Conservation (phyloP, 2,329 filamentous ascomycete species). For the Colletotrichum sansevieriae region DNA sequence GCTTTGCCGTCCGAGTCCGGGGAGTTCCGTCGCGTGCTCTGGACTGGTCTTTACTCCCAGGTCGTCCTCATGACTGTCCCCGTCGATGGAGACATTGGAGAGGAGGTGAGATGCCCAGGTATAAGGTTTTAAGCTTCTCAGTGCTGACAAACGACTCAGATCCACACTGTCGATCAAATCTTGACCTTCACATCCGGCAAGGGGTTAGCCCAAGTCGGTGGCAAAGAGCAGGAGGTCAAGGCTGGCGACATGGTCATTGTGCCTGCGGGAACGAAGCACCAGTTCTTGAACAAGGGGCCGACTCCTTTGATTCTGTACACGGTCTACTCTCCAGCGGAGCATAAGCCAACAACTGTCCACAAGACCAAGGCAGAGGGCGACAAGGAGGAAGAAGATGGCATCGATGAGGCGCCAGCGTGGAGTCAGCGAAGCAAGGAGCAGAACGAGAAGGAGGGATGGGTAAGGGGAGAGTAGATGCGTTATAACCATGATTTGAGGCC, state of each 20-base stretch:
- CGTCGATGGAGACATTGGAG: slow-evolving; percentile 74
- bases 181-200: slow-evolving; percentile 73
- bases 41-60: slow-evolving; percentile 73
- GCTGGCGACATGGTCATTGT: slow-evolving; percentile 59
- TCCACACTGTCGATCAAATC: slow-evolving; percentile 74
- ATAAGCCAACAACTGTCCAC: slow-evolving; percentile 70
- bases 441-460: slow-evolving; percentile 69
- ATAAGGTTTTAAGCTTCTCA: background rate
- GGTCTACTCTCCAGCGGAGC: slow-evolving; percentile 73
- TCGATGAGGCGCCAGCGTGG: slow-evolving; percentile 73
- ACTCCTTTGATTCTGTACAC: slow-evolving; percentile 72
- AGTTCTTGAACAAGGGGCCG: slow-evolving; percentile 73
- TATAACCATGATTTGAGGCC: background rate
- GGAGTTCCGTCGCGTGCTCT: slow-evolving; percentile 72
- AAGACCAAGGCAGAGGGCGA: slow-evolving; percentile 74
- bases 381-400: slow-evolving; percentile 70
- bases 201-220: slow-evolving; percentile 69
- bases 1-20: slow-evolving; percentile 65
- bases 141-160: slow-evolving; percentile 46
- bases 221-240: slow-evolving; percentile 65
- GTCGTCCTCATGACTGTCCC: slow-evolving; percentile 75
- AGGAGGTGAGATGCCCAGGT: slow-evolving; percentile 61
- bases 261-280: slow-evolving; percentile 74
- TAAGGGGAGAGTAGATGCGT: slow-evolving; percentile 52
- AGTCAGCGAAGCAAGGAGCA: slow-evolving; percentile 66